These are phyloP conservation scores for Crotalaria pallida DNA, from an alignment of 306 rosid species.

Conservation along the genomic window DNA sequence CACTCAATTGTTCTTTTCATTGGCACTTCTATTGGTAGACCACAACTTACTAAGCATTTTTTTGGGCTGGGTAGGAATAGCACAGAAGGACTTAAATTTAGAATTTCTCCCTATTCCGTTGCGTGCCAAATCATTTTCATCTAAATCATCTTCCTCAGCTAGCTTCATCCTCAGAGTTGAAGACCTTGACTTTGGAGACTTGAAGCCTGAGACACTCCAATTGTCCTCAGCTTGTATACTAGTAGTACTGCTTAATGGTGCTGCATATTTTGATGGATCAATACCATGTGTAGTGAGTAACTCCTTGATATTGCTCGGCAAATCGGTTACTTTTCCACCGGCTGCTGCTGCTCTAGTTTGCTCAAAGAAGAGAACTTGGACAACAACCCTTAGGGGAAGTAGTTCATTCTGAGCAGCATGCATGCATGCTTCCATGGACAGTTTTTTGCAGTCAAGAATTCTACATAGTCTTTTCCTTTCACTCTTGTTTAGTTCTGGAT, in stretches of 20 bases:
- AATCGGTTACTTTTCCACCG: slow-evolving; percentile 70
- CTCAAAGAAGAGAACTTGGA: slow-evolving; percentile 98
- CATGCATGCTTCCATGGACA: slow-evolving; percentile 95
- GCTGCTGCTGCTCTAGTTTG: slow-evolving; percentile 77
- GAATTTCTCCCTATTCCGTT: slow-evolving; percentile 55
- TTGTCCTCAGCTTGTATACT: slow-evolving; percentile 69
- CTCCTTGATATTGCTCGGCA: slow-evolving; percentile 77
- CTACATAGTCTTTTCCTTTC: slow-evolving; percentile 92
- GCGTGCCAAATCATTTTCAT: slow-evolving; percentile 39
- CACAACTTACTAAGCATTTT: slow-evolving; percentile 88
- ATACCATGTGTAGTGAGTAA: slow-evolving; percentile 73
- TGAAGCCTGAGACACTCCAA: slow-evolving; percentile 82
- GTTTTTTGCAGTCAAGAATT: slow-evolving; percentile 87
- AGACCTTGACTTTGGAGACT: slow-evolving; percentile 73
- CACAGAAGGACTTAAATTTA: slow-evolving; percentile 57
- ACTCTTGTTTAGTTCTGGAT: slow-evolving; percentile 80
- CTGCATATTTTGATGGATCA: slow-evolving; percentile 68
- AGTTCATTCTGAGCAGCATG: slow-evolving; percentile 98
- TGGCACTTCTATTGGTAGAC: slow-evolving; percentile 61
- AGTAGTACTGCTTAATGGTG: slow-evolving; percentile 59
- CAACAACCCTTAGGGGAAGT: slow-evolving; percentile 89
- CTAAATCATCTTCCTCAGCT: slow-evolving; percentile 75
- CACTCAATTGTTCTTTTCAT: slow-evolving; percentile 73
- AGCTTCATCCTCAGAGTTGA: slow-evolving; percentile 91
- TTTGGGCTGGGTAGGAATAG: slow-evolving; percentile 77